These are phyloP conservation scores for Neonectria sp. DNA, from an alignment of 2,329 filamentous ascomycete genomes.

Conservation along the genomic window DNA sequence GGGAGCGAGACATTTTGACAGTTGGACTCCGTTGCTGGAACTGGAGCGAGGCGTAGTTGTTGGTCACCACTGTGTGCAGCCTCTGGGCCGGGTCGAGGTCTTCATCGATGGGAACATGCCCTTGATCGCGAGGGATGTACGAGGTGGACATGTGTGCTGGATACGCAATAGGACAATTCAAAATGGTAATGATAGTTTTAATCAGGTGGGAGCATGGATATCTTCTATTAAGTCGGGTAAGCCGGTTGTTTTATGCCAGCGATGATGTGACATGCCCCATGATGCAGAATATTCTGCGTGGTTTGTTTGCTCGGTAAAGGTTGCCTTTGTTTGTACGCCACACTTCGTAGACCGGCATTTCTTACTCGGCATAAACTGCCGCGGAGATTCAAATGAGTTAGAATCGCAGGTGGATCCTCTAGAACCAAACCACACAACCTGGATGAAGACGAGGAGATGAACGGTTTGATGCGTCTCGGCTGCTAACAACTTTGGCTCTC, in stretches of 20 bases:
- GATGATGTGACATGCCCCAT: background rate
- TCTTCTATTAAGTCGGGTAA: background rate
- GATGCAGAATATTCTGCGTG: background rate
- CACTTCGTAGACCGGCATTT: no score
- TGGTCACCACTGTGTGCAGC: background rate
- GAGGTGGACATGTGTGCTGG: background rate
- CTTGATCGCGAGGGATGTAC: no score
- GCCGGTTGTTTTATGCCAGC: background rate
- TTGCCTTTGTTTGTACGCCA: background rate
- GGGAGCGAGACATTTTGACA: conserved; percentile 4
- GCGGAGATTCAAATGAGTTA: background rate
- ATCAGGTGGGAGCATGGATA: no score
- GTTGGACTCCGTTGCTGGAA: conserved; percentile 8
- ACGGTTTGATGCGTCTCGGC: background rate
- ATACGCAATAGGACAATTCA: no score
- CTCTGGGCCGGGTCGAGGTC: background rate
- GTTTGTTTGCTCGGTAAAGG: conserved; percentile 2
- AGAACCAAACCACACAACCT: background rate
- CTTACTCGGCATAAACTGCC: conserved; percentile 7
- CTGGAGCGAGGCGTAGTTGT: conserved; percentile 1
- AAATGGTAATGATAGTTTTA: no score
- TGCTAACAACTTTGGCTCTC: background rate
- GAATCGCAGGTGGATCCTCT: background rate
- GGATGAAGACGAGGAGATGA: no score
- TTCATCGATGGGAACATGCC: no score